phyloP scores from a whole-genome alignment of 345 rosid genomes.

The Mercurialis annua region DNA sequence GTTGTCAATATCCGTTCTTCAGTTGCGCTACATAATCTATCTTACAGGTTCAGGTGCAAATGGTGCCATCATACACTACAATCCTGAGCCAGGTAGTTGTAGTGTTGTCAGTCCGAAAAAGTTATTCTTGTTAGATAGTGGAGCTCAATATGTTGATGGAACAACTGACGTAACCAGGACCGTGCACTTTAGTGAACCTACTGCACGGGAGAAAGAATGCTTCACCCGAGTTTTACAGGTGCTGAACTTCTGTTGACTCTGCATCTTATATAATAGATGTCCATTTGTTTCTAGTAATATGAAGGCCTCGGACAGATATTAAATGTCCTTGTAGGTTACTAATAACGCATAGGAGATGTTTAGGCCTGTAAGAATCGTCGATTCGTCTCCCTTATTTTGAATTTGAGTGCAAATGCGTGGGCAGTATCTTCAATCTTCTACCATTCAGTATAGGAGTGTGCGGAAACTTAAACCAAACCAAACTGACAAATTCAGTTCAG shows the following conservation, averaged over 20 bases:
- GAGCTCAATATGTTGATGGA: conserved; percentile 95
- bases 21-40: conserved; percentile 17
- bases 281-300: not conserved
- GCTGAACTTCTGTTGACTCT: conserved; percentile 12
- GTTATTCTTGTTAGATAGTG: conserved; percentile 83
- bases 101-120: conserved; percentile 70
- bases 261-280: not conserved
- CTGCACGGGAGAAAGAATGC: conserved; percentile 78
- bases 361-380: not conserved
- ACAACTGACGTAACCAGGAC: conserved; percentile 97
- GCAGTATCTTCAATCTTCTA: not conserved
- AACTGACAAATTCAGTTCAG: no score
- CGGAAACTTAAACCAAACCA: no score
- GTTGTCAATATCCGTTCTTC: conserved; percentile 1
- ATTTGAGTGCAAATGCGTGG: not conserved
- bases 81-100: conserved; percentile 78
- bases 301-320: not conserved
- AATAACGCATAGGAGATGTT: not conserved
- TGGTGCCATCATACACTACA: conserved; percentile 94
- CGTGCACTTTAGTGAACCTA: conserved; percentile 83
- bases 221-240: conserved; percentile 93
- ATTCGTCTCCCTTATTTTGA: not conserved
- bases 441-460: not conserved
- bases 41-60: conserved; percentile 88
- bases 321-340: not conserved